Evolutionary conservation across 495 filamentous ascomycete genomes (phyloP).

Genomic region (Viridothelium virens): DNA sequence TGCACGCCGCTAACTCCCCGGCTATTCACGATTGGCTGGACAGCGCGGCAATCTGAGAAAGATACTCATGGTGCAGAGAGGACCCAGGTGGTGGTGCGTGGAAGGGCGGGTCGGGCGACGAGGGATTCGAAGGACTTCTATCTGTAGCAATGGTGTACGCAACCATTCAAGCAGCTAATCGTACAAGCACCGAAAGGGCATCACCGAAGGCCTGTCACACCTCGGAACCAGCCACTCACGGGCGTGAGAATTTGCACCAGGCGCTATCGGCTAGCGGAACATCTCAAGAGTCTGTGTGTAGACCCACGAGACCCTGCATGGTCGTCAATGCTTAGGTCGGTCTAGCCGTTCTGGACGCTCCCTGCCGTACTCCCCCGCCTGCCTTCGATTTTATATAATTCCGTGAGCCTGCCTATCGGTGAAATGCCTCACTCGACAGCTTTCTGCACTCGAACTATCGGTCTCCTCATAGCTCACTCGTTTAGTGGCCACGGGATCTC

Average conservation of each 20-base stretch:
- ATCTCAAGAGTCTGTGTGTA: background rate
- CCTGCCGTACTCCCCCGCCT: constrained; percentile 6
- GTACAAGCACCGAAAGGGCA: no score
- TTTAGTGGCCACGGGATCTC: background rate
- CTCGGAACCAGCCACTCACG: constrained; percentile 5
- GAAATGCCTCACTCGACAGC: no score
- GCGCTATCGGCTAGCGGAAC: constrained; percentile 6
- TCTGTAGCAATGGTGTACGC: constrained; percentile 7
- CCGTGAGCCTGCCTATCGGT: no score
- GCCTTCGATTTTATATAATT: constrained; percentile 9
- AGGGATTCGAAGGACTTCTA: constrained; percentile 6
- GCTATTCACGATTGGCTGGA: background rate
- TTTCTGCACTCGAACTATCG: no score
- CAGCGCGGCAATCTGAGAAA: background rate
- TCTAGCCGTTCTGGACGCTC: no score
- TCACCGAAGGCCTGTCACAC: background rate
- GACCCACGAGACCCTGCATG: background rate
- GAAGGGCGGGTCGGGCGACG: constrained; percentile 15
- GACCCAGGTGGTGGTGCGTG: background rate
- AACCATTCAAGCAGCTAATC: background rate
- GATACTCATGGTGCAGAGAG: background rate
- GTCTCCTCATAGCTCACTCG: background rate
- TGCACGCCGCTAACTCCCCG: background rate
- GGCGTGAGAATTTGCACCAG: background rate
- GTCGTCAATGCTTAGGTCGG: constrained; percentile 6